These are phyloP conservation scores for Trematosphaeria pertusa DNA, from an alignment of 2,329 filamentous ascomycete genomes.

Conservation along the genomic window DNA sequence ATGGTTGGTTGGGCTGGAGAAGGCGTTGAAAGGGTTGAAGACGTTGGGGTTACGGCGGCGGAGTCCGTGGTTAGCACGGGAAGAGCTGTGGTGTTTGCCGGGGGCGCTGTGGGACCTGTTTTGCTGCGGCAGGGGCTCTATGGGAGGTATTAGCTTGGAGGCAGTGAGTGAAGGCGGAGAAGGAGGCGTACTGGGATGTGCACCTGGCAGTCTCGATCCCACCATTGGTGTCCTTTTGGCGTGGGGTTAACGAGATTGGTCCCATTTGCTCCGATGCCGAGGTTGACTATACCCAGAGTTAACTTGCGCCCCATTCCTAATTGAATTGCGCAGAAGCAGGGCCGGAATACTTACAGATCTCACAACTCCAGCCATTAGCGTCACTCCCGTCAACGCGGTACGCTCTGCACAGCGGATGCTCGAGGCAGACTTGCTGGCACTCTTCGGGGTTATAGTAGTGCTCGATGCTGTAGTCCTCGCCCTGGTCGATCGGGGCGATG, in stretches of 20 bases:
- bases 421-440: slow-evolving; percentile 26
- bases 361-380: slow-evolving; percentile 9
- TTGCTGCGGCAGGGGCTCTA: neutral
- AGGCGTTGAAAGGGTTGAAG: too few relatives aligned
- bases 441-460: slow-evolving; percentile 15
- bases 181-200: slow-evolving; percentile 11
- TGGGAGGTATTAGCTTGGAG: neutral
- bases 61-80: neutral
- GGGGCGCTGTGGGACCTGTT: neutral
- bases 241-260: slow-evolving; percentile 16
- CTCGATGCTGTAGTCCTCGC: slow-evolving; percentile 22
- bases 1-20: slow-evolving; percentile 7
- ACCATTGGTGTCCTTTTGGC: slow-evolving; percentile 20
- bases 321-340: too few relatives aligned
- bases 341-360: too few relatives aligned
- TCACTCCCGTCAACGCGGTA: slow-evolving; percentile 14
- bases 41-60: neutral
- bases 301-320: too few relatives aligned
- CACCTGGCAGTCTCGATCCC: slow-evolving; percentile 19
- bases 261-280: slow-evolving; percentile 18
- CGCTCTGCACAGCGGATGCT: slow-evolving; percentile 17
- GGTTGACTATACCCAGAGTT: too few relatives aligned
- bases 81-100: neutral
- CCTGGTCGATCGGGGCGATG: slow-evolving; percentile 18
- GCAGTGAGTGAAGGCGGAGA: too few relatives aligned